Evolutionary conservation across 1,284 basidiomycete genomes (phyloP).

Genomic region (Cronartium quercuum): DNA sequence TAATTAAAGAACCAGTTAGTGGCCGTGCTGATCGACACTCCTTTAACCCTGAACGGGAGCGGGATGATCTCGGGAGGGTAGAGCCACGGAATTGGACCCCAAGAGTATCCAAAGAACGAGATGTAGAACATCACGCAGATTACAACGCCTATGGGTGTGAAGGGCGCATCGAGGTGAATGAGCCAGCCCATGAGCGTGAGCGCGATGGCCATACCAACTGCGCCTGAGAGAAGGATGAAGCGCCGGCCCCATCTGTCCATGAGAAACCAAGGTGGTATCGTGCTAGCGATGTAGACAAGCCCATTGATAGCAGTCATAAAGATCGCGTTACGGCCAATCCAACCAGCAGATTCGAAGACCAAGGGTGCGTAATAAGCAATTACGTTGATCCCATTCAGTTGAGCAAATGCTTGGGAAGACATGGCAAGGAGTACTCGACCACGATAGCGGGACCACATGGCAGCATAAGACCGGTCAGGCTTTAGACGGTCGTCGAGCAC

Average conservation of each 20-base stretch:
- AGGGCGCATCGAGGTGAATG: conserved; percentile 73
- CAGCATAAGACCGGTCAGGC: conserved; percentile 70
- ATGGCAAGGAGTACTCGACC: conserved; percentile 89
- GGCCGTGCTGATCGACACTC: conserved; percentile 84
- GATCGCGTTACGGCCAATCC: conserved; percentile 93
- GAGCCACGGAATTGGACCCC: conserved; percentile 52
- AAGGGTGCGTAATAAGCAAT: conserved; percentile 41
- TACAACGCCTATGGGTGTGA: conserved; percentile 75
- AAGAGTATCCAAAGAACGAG: conserved; percentile 55
- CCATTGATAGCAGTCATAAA: conserved; percentile 96
- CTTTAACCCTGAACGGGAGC: conserved; percentile 80
- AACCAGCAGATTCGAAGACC: conserved; percentile 66
- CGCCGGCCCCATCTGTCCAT: conserved; percentile 88
- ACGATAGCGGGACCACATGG: conserved; percentile 83
- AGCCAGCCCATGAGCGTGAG: conserved; percentile 78
- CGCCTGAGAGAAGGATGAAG: conserved; percentile 81
- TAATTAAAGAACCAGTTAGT: conserved; percentile 53
- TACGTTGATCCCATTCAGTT: conserved; percentile 54
- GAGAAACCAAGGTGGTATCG: conserved; percentile 65
- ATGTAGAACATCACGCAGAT: conserved; percentile 88
- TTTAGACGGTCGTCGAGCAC: conserved; percentile 70
- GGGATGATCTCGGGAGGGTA: conserved; percentile 70
- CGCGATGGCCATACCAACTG: conserved; percentile 69
- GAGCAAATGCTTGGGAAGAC: conserved; percentile 96
- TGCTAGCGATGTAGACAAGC: conserved; percentile 49